Conservation (phyloP, 2,329 filamentous ascomycete genomes). For the Aureobasidium sp. region DNA sequence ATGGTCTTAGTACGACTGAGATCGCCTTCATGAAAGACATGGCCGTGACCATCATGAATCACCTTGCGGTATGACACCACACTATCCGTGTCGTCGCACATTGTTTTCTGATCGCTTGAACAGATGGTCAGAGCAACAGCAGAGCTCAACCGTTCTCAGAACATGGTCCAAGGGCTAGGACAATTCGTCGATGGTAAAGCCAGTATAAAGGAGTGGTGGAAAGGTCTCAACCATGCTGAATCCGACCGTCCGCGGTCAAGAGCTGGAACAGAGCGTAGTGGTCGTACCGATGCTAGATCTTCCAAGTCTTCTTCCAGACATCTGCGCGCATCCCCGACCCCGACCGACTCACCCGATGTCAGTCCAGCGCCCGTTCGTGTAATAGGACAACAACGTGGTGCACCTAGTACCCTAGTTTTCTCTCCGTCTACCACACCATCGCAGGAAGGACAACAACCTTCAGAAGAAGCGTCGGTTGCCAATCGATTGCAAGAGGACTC, state of each 20-base stretch:
- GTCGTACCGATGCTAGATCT: not conserved
- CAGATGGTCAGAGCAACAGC: constrained; percentile 28
- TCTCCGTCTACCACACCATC: not conserved
- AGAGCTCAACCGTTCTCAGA: constrained; percentile 22
- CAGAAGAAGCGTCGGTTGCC: not conserved
- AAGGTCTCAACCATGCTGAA: not conserved
- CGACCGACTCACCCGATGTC: not conserved
- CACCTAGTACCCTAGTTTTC: not conserved
- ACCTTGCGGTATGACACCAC: constrained; percentile 20
- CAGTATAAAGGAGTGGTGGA: constrained; percentile 13
- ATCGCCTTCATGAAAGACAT: constrained; percentile 25
- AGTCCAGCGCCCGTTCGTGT: not conserved
- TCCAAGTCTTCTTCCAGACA: not conserved
- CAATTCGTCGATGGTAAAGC: constrained; percentile 20
- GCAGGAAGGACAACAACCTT: not conserved
- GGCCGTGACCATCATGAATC: constrained; percentile 25
- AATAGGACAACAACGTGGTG: not conserved
- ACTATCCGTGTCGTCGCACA: no score
- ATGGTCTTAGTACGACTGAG: constrained; percentile 19
- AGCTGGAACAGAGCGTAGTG: not conserved
- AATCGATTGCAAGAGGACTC: constrained; percentile 28
- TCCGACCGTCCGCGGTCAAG: not conserved
- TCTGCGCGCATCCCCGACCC: not conserved
- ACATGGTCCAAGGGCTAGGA: constrained; percentile 20
- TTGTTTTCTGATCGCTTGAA: not conserved